Percentiles rank a stretch among this genome's conserved stretches.
These are phyloP conservation scores for Naganishia cerealis DNA, from an alignment of 1,284 basidiomycete species.

Conservation along the genomic window DNA sequence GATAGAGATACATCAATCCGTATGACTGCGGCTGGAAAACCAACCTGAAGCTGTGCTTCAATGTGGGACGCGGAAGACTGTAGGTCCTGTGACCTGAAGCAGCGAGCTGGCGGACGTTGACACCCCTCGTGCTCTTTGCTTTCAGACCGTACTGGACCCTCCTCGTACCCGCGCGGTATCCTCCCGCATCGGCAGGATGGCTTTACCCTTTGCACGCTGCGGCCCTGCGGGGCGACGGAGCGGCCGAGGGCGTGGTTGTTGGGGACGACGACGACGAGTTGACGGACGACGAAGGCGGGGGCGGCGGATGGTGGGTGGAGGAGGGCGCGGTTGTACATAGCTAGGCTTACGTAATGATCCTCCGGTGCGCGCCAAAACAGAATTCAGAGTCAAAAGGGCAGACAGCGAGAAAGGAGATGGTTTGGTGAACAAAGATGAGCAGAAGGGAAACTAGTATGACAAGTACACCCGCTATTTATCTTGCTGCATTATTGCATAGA, in stretches of 20 bases:
- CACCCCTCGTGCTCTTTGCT: slow-evolving; percentile 19
- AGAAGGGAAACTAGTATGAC: too few relatives aligned
- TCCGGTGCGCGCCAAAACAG: neutral
- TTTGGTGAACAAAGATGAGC: too few relatives aligned
- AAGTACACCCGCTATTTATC: too few relatives aligned
- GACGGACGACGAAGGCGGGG: slow-evolving; percentile 59
- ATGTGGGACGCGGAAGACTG: slow-evolving; percentile 76
- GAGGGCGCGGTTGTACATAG: slow-evolving; percentile 3
- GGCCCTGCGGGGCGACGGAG: slow-evolving; percentile 18
- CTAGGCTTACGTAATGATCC: slow-evolving; percentile 15
- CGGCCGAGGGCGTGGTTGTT: slow-evolving; percentile 31
- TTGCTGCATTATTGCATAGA: too few relatives aligned
- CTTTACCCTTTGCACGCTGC: slow-evolving; percentile 56
- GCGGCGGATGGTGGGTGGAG: slow-evolving; percentile 41
- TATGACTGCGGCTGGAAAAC: slow-evolving; percentile 77
- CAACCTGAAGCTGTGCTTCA: slow-evolving; percentile 86
- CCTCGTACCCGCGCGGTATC: slow-evolving; percentile 73
- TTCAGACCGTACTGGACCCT: slow-evolving; percentile 71
- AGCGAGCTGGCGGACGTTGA: neutral
- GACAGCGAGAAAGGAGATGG: too few relatives aligned
- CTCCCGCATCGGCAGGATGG: slow-evolving; percentile 82
- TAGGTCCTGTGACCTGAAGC: slow-evolving; percentile 55
- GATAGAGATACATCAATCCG: slow-evolving; percentile 77
- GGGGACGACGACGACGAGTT: slow-evolving; percentile 54
- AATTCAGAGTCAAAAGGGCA: neutral